Conservation (phyloP, 257 asterid genomes). For the Schizonepeta tenuifolia region DNA sequence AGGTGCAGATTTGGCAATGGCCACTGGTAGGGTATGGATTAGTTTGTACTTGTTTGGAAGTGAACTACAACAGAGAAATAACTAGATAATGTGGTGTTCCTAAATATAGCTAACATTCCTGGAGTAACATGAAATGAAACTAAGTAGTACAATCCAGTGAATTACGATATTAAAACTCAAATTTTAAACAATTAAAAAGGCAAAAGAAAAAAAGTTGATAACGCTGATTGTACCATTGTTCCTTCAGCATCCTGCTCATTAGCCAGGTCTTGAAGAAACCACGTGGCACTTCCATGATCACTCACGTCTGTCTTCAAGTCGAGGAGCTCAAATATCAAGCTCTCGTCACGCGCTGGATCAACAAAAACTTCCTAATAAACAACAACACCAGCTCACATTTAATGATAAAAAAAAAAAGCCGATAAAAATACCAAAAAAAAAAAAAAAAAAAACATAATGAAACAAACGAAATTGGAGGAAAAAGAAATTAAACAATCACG, state of each 20-base stretch:
- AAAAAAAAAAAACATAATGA: neutral
- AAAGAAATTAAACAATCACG: neutral
- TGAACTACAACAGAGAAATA: neutral
- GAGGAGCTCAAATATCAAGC: constrained; percentile 83
- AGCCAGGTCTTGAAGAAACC: constrained; percentile 97
- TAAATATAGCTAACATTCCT: neutral
- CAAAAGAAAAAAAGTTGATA: neutral
- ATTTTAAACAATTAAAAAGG: neutral
- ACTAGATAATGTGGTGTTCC: neutral
- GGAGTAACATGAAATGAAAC: constrained; percentile 15
- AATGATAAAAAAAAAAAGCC: neutral
- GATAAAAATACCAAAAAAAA: neutral
- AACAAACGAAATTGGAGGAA: constrained; percentile 4
- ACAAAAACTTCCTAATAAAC: constrained; percentile 72
- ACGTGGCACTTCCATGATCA: constrained; percentile 82
- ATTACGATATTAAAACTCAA: constrained; percentile 2
- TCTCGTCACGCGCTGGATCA: constrained; percentile 87
- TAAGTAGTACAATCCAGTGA: constrained; percentile 3
- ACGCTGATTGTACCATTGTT: constrained; percentile 43
- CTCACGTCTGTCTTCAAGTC: constrained; percentile 80
- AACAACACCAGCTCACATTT: constrained; percentile 27
- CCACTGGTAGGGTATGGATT: neutral
- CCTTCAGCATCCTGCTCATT: constrained; percentile 92
- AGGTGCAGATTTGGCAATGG: neutral
- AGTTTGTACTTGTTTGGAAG: neutral